These are phyloP conservation scores for Blastocrithidia nonstop DNA, from an alignment of 208 protist genomes.

Conservation along the genomic window DNA sequence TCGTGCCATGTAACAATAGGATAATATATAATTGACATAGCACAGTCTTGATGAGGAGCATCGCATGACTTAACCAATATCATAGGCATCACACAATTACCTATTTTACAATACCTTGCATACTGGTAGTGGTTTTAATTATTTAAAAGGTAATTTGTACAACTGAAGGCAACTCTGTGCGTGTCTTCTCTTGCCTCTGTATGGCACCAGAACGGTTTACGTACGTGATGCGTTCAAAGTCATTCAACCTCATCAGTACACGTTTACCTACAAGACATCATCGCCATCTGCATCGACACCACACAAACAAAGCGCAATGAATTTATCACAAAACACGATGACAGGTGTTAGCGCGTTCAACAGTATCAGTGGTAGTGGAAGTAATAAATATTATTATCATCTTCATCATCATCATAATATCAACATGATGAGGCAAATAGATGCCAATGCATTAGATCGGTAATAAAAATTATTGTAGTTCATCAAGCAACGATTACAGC, in stretches of 20 bases:
- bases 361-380: neutral
- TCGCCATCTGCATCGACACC: neutral
- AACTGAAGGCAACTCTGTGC: slow-evolving; percentile 56
- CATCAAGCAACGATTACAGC: slow-evolving; percentile 65
- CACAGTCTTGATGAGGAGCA: too few relatives aligned
- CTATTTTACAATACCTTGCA: slow-evolving; percentile 40
- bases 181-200: slow-evolving; percentile 54
- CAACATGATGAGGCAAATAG: neutral
- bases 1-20: too few relatives aligned
- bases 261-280: slow-evolving; percentile 12
- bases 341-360: neutral
- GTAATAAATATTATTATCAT: neutral
- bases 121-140: slow-evolving; percentile 42
- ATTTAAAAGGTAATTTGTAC: slow-evolving; percentile 12
- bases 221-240: slow-evolving; percentile 60
- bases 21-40: too few relatives aligned
- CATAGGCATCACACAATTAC: slow-evolving; percentile 12
- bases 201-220: slow-evolving; percentile 58
- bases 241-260: slow-evolving; percentile 63
- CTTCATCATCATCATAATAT: neutral
- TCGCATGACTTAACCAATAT: neutral
- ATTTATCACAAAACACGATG: neutral
- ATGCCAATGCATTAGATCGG: too few relatives aligned
- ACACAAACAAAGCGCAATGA: neutral
- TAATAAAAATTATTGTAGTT: too few relatives aligned